Base-by-base conservation (phyloP, 2,329 filamentous ascomycete genomes). In the Paradendryphiella salina region DNA sequence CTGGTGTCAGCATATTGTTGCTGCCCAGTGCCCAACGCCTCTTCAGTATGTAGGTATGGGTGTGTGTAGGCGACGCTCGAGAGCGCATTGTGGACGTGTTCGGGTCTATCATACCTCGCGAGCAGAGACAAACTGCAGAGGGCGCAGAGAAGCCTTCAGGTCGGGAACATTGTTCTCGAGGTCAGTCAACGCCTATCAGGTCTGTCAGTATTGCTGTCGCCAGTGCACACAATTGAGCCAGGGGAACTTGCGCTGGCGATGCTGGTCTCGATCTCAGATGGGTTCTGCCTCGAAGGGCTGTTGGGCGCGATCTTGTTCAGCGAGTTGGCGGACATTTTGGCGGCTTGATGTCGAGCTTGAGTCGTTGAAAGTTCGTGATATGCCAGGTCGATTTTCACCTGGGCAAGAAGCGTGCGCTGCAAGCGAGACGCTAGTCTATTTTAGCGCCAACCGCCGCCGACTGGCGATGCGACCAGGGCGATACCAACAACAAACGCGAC, bases 91-190 rank as follows among this genome's bases (percentile, higher is more conserved):
- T 40, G 39, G 52, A 49, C n/a, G 50, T 36, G 14, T 51, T 51
- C 43, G 51, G 49, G 67, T 71, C 63, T 50, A 73, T 86, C 91
- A 91, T 88, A 99, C 94, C 93, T 99, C 94, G 80, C 92, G 90
- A 78, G 94, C 94, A 82, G 90, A 96, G 79, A 95, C 90, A 81
- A 99, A 92, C 86, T 99, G 94, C 81, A 99, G 87, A 79, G 94
- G 94, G 76, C 94, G 88, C 77, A 99, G 88, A 71, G 91, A 88
- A 75, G 85, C 85, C 89, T 93, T 96, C 82, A 99, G 89, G 82
- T 99, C 94, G 78, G 91, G 84, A 76, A 94, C 96, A 87, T 96
- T 96, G 83, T 87, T 92, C 90, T 99, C 94, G 81, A 99, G 90
- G 76, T 99, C 94, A 60, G 84, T 88, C 95, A 99, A 90, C 82